Base-by-base conservation (phyloP, 225 moss, liverwort and hornwort species). In the Rhytidiadelphus loreus region DNA sequence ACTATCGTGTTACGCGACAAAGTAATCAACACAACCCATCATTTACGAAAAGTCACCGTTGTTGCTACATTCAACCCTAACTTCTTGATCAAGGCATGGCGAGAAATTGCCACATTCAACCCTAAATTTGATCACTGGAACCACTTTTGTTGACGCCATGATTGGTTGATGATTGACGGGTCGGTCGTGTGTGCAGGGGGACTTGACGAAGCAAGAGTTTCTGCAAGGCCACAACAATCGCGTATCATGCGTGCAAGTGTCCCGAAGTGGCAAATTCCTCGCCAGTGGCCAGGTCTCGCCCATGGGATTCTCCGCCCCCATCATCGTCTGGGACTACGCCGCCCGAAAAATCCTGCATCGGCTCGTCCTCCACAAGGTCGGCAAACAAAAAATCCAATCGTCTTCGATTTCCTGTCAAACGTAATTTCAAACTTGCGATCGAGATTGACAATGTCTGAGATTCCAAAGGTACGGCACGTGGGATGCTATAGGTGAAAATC, bases 251-350 rank as follows among this genome's bases (percentile, higher is more conserved):
- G 93, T 97, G 81, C 85, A 94, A 48, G 90, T 93, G 80, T 99
- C 98, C 37, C 91, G 82, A 55, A 96, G 91, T 77, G 98, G 97
- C 55, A 96, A 95, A 78, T 97, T 92, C 80, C 88, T 99, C 86
- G 98, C 98, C 46, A 99, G 97, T 88, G 98, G 97, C 23, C 98
- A 98, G 93, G 92, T 99, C 81, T 95, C 98, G 50, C 96, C 96
- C 52, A 96, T 96, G 91, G 98, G 98, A 82, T 99, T 99, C 95
- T 93, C 94, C 76, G 97, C 98, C 6, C 95, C 94, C 77, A 99
- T 99, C 82, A 97, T 99, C 33, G 90, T 99, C 52, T 99, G 98
- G 98, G 97, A 99, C 69, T 96, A 95, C 64, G 93, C 93, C 17
- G 90, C 83, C 59, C 97, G 98, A 70, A 99, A 95, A 89, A 92